These are phyloP conservation scores for Xylariaceae sp. DNA, from an alignment of 2,329 filamentous ascomycete genomes.

Conservation along the genomic window DNA sequence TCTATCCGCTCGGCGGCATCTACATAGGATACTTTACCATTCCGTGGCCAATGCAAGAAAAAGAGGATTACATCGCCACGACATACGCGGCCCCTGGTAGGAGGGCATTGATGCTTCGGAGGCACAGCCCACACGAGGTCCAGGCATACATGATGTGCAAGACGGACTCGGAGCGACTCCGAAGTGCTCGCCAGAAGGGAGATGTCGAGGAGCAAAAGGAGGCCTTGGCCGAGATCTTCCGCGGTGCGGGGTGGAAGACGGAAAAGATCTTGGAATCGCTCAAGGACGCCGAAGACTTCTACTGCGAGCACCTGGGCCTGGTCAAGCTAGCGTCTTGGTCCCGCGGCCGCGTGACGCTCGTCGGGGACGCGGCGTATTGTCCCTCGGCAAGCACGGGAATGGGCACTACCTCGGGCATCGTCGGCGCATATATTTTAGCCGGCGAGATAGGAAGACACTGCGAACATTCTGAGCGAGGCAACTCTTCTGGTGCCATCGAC, in stretches of 20 bases:
- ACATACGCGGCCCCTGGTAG: constrained; percentile 40
- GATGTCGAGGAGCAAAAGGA: constrained; percentile 44
- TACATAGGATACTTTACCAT: constrained; percentile 41
- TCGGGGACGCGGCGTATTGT: constrained; percentile 54
- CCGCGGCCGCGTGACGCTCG: constrained; percentile 47
- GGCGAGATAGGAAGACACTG: constrained; percentile 43
- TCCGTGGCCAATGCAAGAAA: constrained; percentile 35
- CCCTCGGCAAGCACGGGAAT: constrained; percentile 48
- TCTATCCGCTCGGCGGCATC: constrained; percentile 30
- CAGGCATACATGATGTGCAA: constrained; percentile 44
- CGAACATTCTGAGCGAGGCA: constrained; percentile 5
- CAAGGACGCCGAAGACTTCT: constrained; percentile 46
- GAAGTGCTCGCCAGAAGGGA: constrained; percentile 33
- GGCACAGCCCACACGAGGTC: constrained; percentile 41
- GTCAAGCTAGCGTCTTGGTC: constrained; percentile 45
- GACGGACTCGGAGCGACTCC: constrained; percentile 40
- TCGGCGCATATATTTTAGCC: constrained; percentile 52
- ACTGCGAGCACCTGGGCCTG: constrained; percentile 46
- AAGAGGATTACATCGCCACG: constrained; percentile 41
- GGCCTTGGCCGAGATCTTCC: constrained; percentile 42
- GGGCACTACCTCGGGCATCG: constrained; percentile 45
- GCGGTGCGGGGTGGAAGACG: constrained; percentile 49
- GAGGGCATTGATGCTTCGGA: constrained; percentile 45
- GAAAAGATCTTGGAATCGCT: constrained; percentile 47
- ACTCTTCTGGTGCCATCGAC: constrained; percentile 5